Evolutionary conservation across 371 early-diverging fungal genomes (phyloP), one percentile per base, ranked within the genome.

Genomic region (Mucor sp.): DNA sequence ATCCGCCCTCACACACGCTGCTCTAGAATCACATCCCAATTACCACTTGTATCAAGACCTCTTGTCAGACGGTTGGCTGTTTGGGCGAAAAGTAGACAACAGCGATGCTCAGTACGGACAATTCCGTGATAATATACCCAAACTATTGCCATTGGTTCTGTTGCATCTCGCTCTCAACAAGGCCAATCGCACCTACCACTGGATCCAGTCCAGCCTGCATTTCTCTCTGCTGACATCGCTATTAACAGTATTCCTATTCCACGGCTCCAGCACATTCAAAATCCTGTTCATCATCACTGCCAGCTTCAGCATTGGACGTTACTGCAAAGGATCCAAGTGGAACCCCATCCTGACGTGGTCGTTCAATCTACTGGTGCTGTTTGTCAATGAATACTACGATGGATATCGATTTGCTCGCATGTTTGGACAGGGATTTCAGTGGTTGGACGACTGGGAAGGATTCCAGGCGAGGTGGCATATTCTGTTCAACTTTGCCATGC

Each of bases 401-500:
- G 96, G 95, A 0, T 95, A 94, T 70, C 68, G 70, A 35, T 97
- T 93, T 79, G 77, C 56, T 6, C 43, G 65, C 6, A 47, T 71
- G 21, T 59, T 97, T 8, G 79, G 82, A 8, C 67, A 66, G 33
- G 56, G 71, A 0, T 81, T 94, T 66, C 85, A 80, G n/a, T 93
- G 90, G 84, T 69, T 97, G 79, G 93, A 94, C 69, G 28, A 59
- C 14, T 66, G 35, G 35, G 66, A 66, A 33, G 70, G 70, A 61
- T 69, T 27, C 77, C 89, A 79, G 28, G 63, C 85, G 95, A 32
- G 97, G 25, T 98, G 99, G 99, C 86, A 93, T 71, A 83, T 94
- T 43, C 85, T 90, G 8, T 97, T 96, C 80, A 98, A 98, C 71
- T 90, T 98, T 65, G 86, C 88, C 6, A 90, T 94, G 81, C 88